Conservation (phyloP, 148 eudicot genomes). For the Hydrangea macrophylla region DNA sequence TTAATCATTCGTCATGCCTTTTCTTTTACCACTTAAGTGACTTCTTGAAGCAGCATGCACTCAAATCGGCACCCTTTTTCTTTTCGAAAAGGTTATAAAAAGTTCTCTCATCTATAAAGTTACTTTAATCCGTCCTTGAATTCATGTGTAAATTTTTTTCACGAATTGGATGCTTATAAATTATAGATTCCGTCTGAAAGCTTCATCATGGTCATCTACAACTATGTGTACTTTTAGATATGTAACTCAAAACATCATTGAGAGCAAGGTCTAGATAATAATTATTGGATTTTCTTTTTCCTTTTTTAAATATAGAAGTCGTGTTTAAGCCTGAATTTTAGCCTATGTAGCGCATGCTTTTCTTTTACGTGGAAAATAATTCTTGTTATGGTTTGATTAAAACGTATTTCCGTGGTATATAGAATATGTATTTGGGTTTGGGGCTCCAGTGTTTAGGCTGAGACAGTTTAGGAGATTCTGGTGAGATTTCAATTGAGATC, state of each 20-base stretch:
- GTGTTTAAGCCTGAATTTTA: not conserved
- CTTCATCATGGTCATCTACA: not conserved
- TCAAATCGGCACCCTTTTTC: not conserved
- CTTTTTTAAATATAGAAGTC: not conserved
- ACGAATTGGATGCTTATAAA: not conserved
- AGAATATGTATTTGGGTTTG: not conserved
- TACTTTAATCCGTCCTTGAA: not conserved
- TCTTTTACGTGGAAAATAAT: too few species aligned
- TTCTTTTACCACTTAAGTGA: slow-evolving; percentile 7
- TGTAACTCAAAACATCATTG: too few species aligned
- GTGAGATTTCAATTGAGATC: not conserved
- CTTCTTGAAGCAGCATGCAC: slow-evolving; percentile 16
- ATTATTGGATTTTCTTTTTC: too few species aligned
- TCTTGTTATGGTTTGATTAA: too few species aligned
- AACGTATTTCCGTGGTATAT: not conserved
- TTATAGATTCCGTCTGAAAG: not conserved
- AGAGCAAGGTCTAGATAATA: too few species aligned
- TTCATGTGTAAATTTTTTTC: not conserved
- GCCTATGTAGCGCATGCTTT: too few species aligned
- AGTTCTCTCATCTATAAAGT: too few species aligned
- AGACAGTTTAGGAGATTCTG: not conserved
- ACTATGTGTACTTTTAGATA: too few species aligned
- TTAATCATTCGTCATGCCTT: too few species aligned
- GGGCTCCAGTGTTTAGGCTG: slow-evolving; percentile 12
- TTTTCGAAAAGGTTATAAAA: not conserved